phyloP scores from a whole-genome alignment of 257 asterid species.

The Paulownia fortunei region DNA sequence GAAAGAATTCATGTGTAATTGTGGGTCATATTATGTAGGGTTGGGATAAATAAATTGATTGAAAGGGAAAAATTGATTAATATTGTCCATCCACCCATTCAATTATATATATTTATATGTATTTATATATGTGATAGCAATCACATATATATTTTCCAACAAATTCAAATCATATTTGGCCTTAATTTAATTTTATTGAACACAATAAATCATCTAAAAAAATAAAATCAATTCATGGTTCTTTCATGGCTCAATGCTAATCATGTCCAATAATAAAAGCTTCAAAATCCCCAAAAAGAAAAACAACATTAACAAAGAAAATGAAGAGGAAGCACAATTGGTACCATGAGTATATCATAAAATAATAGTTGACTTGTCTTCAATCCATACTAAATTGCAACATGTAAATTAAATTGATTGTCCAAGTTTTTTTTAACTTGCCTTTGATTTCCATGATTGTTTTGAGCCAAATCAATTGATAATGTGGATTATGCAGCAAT shows the following conservation, averaged over 20 bases:
- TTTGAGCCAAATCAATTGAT: slow-evolving; percentile 32
- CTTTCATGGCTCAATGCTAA: not conserved
- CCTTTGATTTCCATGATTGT: slow-evolving; percentile 28
- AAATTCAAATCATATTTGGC: too few species aligned
- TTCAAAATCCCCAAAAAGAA: not conserved
- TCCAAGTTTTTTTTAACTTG: not conserved
- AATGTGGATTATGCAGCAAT: slow-evolving; percentile 15
- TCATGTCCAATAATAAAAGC: not conserved
- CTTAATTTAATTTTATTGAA: too few species aligned
- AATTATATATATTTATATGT: too few species aligned
- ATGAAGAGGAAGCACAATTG: not conserved
- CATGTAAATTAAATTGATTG: slow-evolving; percentile 5
- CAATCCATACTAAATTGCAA: slow-evolving; percentile 1
- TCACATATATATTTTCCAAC: too few species aligned
- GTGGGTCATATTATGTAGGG: too few species aligned
- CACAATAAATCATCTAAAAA: too few species aligned
- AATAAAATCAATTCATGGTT: not conserved
- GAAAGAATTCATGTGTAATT: too few species aligned
- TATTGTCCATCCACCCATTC: too few species aligned
- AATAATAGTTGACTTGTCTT: not conserved
- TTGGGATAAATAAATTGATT: too few species aligned
- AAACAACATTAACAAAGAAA: not conserved
- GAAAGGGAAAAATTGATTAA: too few species aligned
- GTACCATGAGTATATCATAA: not conserved
- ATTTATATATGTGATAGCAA: too few species aligned